These are phyloP conservation scores for Lipomyces chichibuensis DNA, from an alignment of 805 yeast genomes.

Conservation along the genomic window DNA sequence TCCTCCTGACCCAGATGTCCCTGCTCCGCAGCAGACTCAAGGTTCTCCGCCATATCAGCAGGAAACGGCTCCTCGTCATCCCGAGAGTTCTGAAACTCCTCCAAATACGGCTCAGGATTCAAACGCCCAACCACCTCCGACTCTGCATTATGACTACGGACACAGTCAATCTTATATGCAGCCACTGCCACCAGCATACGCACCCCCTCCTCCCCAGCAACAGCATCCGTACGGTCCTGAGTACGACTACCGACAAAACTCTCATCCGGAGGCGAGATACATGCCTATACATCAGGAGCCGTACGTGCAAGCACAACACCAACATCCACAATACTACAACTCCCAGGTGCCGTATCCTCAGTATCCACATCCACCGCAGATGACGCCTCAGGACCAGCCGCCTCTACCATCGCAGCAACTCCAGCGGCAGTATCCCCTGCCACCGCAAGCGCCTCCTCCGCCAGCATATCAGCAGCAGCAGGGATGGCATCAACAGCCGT, in stretches of 20 bases:
- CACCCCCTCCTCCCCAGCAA: background rate
- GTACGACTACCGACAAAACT: background rate
- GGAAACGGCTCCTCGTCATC: background rate
- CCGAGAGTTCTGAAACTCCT: background rate
- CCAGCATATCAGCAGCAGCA: conserved; percentile 6
- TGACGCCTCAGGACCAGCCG: no score
- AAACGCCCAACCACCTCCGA: background rate
- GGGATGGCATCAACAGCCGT: conserved; percentile 3
- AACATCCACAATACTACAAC: background rate
- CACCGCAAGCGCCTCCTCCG: background rate
- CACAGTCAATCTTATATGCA: background rate
- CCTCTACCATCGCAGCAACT: background rate
- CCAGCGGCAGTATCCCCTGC: conserved; percentile 2
- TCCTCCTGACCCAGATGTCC: background rate
- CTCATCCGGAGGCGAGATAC: background rate
- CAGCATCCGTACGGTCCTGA: background rate
- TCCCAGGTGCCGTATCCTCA: background rate
- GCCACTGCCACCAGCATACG: background rate
- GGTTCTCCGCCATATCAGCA: background rate
- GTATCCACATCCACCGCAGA: background rate
- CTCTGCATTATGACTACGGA: background rate
- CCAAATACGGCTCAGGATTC: background rate
- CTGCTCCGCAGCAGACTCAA: background rate
- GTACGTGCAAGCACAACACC: background rate
- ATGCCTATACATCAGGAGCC: background rate